phyloP scores from a whole-genome alignment of 2,329 filamentous ascomycete species.

The Tolypocladium tundrense region DNA sequence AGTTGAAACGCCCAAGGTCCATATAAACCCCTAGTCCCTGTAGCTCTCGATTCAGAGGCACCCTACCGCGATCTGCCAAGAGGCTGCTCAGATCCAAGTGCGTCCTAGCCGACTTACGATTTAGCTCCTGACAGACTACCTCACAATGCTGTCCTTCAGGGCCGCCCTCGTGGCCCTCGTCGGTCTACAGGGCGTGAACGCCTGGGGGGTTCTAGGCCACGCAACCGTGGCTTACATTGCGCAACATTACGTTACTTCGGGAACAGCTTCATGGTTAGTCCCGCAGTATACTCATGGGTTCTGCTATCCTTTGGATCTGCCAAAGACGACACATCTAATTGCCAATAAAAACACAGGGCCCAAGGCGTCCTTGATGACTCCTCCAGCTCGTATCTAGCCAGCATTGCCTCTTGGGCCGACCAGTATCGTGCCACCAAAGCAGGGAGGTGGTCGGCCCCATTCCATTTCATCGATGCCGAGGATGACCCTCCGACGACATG shows the following conservation, averaged over 20 bases:
- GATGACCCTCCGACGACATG: slow-evolving; percentile 16
- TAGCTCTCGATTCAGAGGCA: background rate
- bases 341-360: too few relatives aligned
- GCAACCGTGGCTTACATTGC: slow-evolving; percentile 44
- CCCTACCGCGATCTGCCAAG: background rate
- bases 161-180: slow-evolving; percentile 6
- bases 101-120: background rate
- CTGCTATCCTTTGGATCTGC: rapidly evolving
- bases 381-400: slow-evolving; percentile 35
- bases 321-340: too few relatives aligned
- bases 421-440: slow-evolving; percentile 33
- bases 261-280: slow-evolving; percentile 18
- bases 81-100: background rate
- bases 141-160: slow-evolving; percentile 4
- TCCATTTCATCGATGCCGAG: slow-evolving; percentile 44
- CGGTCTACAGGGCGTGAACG: slow-evolving; percentile 10
- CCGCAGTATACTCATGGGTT: too few relatives aligned
- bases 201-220: slow-evolving; percentile 37
- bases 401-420: slow-evolving; percentile 34
- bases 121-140: background rate
- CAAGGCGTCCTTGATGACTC: slow-evolving; percentile 27
- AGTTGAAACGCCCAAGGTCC: background rate
- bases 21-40: background rate
- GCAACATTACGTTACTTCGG: slow-evolving; percentile 32
- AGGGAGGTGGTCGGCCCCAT: slow-evolving; percentile 33